Evolutionary conservation across 768 basidiomycete genomes (phyloP).

Genomic region (Neoboletus subvelutipes): DNA sequence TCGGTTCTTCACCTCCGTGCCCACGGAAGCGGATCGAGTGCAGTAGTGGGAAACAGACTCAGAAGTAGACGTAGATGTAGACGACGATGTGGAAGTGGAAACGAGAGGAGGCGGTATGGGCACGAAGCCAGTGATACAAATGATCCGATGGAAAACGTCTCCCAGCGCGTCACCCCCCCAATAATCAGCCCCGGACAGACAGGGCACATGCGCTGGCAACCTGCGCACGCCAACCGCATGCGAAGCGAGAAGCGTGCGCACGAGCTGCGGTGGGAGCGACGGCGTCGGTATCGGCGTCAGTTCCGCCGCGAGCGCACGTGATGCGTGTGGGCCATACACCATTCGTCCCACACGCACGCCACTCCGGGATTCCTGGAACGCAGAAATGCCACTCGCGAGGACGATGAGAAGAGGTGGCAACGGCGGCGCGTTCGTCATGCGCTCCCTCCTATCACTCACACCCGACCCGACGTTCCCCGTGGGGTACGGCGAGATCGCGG

Average conservation of each 20-base stretch:
- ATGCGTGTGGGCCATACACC: slow-evolving; percentile 21
- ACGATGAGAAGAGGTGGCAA: slow-evolving; percentile 31
- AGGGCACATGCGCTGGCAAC: slow-evolving; percentile 10
- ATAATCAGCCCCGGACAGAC: slow-evolving; percentile 16
- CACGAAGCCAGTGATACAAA: slow-evolving; percentile 46
- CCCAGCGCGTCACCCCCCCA: slow-evolving; percentile 33
- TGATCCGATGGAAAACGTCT: slow-evolving; percentile 41
- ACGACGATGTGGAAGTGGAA: not conserved
- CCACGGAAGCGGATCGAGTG: not conserved
- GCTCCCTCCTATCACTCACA: slow-evolving; percentile 9
- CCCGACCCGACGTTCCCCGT: slow-evolving; percentile 9
- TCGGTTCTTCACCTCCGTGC: not conserved
- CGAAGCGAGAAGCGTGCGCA: slow-evolving; percentile 24
- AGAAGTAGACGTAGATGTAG: not conserved
- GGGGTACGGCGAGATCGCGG: slow-evolving; percentile 6
- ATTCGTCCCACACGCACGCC: slow-evolving; percentile 20
- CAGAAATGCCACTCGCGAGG: slow-evolving; percentile 18
- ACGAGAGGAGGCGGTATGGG: slow-evolving; percentile 24
- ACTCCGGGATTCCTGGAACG: slow-evolving; percentile 23
- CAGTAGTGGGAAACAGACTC: not conserved
- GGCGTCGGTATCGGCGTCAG: slow-evolving; percentile 14
- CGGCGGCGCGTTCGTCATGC: slow-evolving; percentile 33
- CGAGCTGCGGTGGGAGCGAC: slow-evolving; percentile 36
- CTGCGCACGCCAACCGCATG: slow-evolving; percentile 24
- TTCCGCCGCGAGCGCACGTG: not conserved